Conservation (phyloP, 2,329 filamentous ascomycete genomes). For the Ascosphaera aggregata region DNA sequence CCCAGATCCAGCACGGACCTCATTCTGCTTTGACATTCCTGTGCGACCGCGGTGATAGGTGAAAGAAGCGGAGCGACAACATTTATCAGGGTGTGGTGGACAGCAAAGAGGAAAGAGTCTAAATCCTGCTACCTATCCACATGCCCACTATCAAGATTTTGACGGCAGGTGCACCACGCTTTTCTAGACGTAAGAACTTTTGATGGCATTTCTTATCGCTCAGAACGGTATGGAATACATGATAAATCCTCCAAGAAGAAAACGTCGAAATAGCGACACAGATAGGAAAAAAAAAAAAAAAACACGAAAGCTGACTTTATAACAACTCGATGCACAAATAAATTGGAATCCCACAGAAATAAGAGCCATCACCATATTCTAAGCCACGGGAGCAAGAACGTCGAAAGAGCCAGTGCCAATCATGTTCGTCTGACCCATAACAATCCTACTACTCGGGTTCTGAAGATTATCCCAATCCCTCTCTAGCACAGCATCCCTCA, state of each 20-base stretch:
- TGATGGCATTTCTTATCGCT: not conserved
- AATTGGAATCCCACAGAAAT: constrained; percentile 4
- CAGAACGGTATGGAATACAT: not conserved
- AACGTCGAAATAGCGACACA: not conserved
- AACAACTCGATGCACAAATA: constrained; percentile 5
- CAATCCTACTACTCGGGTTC: constrained; percentile 69
- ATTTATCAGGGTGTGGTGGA: too few species aligned
- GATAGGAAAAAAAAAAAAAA: not conserved
- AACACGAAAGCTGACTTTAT: constrained; percentile 2
- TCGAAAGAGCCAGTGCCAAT: constrained; percentile 87
- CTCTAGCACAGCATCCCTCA: constrained; percentile 78
- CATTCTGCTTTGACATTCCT: too few species aligned
- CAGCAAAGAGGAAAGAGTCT: too few species aligned
- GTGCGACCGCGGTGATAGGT: too few species aligned
- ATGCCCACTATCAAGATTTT: too few species aligned
- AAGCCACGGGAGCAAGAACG: constrained; percentile 36
- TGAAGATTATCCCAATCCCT: constrained; percentile 74
- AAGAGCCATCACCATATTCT: constrained; percentile 9
- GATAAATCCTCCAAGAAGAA: constrained; percentile 1
- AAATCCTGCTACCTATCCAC: too few species aligned
- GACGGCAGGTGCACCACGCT: too few species aligned
- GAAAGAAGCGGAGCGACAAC: too few species aligned
- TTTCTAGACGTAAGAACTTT: not conserved
- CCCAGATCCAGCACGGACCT: not conserved
- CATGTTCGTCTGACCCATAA: constrained; percentile 59